A percentile compares a stretch with the other conserved stretches of the same genome.
Evolutionary conservation across 257 asterid genomes (phyloP).

Genomic region (Linaria vulgaris): DNA sequence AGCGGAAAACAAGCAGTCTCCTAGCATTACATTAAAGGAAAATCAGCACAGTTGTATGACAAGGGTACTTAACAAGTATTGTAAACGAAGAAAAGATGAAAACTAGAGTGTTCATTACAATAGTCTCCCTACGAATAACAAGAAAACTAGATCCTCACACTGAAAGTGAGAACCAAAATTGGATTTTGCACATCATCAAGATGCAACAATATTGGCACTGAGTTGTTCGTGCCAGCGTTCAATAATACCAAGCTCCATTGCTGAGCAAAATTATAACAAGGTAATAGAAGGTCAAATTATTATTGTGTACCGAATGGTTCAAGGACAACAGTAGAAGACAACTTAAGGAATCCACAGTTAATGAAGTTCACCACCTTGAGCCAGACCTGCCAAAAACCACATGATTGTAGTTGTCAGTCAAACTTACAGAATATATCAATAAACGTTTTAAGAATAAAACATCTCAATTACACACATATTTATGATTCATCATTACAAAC

Average conservation of each 20-base stretch:
- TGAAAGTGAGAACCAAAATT: conserved; percentile 25
- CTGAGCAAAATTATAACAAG: conserved; percentile 52
- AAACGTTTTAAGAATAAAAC: not conserved
- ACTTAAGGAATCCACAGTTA: conserved; percentile 37
- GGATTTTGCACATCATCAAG: conserved; percentile 47
- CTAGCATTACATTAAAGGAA: not conserved
- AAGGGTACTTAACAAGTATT: conserved; percentile 13
- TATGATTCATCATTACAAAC: not conserved
- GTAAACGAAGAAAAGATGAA: not conserved
- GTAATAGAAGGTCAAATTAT: conserved; percentile 42
- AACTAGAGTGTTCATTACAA: conserved; percentile 27
- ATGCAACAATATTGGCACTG: conserved; percentile 38
- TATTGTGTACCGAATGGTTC: conserved; percentile 55
- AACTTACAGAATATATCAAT: not conserved
- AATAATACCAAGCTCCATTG: conserved; percentile 42
- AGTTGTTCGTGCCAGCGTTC: conserved; percentile 33
- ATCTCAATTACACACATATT: not conserved
- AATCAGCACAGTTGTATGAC: conserved; percentile 13
- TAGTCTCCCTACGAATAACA: conserved; percentile 22
- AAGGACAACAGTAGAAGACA: conserved; percentile 32
- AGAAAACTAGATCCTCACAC: conserved; percentile 22
- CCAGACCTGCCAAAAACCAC: conserved; percentile 66
- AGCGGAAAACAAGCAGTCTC: not conserved
- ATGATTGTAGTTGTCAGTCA: conserved; percentile 23
- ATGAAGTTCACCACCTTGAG: conserved; percentile 68